Conservation (phyloP, 352 stramenopile species). For the Pythium brachiatum region DNA sequence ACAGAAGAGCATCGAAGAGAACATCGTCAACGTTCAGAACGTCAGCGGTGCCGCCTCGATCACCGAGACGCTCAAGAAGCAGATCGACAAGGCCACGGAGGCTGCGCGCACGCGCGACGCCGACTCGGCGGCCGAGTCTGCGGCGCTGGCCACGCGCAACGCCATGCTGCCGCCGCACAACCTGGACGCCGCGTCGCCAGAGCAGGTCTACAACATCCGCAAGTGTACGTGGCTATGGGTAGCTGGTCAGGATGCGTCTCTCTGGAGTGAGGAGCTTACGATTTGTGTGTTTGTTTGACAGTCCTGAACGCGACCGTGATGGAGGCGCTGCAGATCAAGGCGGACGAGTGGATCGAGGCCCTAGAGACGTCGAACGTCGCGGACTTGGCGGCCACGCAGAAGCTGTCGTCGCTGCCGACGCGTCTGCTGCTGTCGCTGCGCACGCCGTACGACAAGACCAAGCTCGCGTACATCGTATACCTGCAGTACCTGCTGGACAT, state of each 20-base stretch:
- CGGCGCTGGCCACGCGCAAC: conserved; percentile 60
- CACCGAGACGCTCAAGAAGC: conserved; percentile 71
- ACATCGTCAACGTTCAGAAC: conserved; percentile 74
- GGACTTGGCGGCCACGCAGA: conserved; percentile 50
- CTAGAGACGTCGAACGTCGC: conserved; percentile 51
- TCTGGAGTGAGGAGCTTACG: background rate
- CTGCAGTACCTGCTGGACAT: conserved; percentile 70
- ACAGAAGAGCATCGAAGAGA: conserved; percentile 79
- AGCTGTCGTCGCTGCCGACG: conserved; percentile 48
- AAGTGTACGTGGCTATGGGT: conserved; percentile 62
- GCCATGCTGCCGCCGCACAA: conserved; percentile 69
- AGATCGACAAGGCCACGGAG: conserved; percentile 56
- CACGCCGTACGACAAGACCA: conserved; percentile 68
- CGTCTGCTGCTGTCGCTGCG: conserved; percentile 66
- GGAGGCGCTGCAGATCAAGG: conserved; percentile 75
- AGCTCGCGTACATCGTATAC: conserved; percentile 72
- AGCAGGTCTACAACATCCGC: conserved; percentile 73
- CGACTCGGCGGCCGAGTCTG: conserved; percentile 50
- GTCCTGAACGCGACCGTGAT: conserved; percentile 68
- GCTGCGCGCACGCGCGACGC: conserved; percentile 51
- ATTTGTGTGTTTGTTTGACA: conserved; percentile 10
- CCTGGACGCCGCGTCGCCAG: conserved; percentile 66
- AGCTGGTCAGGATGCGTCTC: background rate
- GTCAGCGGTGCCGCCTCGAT: conserved; percentile 70
- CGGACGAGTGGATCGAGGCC: conserved; percentile 64